Evolutionary conservation across 345 rosid genomes (phyloP).

Genomic region (Fremontodendron californicum): DNA sequence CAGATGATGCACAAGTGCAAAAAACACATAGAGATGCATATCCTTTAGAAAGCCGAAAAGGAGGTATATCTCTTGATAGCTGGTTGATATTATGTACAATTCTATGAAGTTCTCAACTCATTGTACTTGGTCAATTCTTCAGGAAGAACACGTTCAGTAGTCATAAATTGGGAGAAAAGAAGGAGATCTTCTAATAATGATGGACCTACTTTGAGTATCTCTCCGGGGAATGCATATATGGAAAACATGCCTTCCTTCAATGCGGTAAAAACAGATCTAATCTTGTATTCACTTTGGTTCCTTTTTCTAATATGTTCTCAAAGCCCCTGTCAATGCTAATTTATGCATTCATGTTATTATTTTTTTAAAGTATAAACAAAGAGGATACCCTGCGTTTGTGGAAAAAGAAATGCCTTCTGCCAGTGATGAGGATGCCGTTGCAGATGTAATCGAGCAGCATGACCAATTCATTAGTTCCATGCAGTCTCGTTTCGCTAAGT

Average conservation of each 20-base stretch:
- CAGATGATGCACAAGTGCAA: constrained; percentile 62
- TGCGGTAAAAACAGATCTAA: constrained; percentile 37
- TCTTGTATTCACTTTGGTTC: background rate
- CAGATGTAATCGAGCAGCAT: constrained; percentile 72
- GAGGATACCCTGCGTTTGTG: constrained; percentile 44
- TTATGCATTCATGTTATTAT: background rate
- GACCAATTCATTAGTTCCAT: constrained; percentile 81
- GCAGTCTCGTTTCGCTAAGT: constrained; percentile 85
- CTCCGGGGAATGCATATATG: constrained; percentile 39
- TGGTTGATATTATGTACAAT: constrained; percentile 14
- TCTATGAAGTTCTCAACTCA: constrained; percentile 11
- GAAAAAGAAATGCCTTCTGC: constrained; percentile 54
- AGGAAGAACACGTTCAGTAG: constrained; percentile 68
- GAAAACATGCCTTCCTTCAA: constrained; percentile 43
- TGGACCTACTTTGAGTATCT: constrained; percentile 41
- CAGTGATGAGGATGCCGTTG: constrained; percentile 67
- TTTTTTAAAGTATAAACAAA: constrained; percentile 49
- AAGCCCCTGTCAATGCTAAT: constrained; percentile 7
- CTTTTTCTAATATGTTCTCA: background rate
- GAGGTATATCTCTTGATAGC: constrained; percentile 47
- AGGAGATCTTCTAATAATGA: constrained; percentile 58
- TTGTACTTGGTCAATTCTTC: constrained; percentile 18
- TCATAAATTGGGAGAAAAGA: constrained; percentile 69
- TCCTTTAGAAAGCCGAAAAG: constrained; percentile 51
- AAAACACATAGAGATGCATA: constrained; percentile 50